Percentiles rank a stretch among this genome's conserved stretches.
Conservation (phyloP, 352 stramenopile species). For the Phytopythium ostracodes region DNA sequence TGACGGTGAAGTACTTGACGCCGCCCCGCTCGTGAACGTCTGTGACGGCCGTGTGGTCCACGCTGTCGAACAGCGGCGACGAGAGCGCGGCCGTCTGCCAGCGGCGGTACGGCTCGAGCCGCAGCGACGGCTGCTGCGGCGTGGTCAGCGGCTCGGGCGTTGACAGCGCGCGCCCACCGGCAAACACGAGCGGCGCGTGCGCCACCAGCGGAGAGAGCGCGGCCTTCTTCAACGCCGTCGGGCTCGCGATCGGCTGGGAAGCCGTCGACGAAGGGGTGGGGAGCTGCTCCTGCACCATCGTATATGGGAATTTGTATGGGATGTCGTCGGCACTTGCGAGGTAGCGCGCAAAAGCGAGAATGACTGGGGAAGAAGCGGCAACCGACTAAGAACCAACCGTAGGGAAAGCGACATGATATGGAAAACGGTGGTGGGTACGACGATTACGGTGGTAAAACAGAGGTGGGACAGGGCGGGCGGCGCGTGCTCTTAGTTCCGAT, state of each 20-base stretch:
- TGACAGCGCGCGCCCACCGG: neutral
- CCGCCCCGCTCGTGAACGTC: constrained; percentile 20
- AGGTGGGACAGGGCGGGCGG: neutral
- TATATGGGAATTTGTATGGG: neutral
- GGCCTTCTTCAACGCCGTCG: constrained; percentile 5
- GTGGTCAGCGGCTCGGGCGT: neutral
- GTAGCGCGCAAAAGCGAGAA: constrained; percentile 7
- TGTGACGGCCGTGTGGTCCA: constrained; percentile 43
- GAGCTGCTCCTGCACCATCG: neutral
- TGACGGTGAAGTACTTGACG: constrained; percentile 46
- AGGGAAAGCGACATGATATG: neutral
- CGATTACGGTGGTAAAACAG: constrained; percentile 1
- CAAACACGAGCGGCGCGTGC: constrained; percentile 6
- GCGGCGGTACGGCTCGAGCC: constrained; percentile 6
- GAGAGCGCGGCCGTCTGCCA: constrained; percentile 12
- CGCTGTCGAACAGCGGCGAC: constrained; percentile 31
- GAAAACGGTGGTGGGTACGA: neutral
- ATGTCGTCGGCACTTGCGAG: neutral
- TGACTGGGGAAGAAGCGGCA: neutral
- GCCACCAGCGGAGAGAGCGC: constrained; percentile 10
- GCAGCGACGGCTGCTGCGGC: constrained; percentile 1
- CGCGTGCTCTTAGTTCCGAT: too few species aligned
- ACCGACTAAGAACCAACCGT: neutral
- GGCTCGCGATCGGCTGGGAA: neutral
- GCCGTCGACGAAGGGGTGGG: neutral